These are phyloP conservation scores for Cystobasidium onofrii DNA, from an alignment of 768 basidiomycete species.

Conservation along the genomic window DNA sequence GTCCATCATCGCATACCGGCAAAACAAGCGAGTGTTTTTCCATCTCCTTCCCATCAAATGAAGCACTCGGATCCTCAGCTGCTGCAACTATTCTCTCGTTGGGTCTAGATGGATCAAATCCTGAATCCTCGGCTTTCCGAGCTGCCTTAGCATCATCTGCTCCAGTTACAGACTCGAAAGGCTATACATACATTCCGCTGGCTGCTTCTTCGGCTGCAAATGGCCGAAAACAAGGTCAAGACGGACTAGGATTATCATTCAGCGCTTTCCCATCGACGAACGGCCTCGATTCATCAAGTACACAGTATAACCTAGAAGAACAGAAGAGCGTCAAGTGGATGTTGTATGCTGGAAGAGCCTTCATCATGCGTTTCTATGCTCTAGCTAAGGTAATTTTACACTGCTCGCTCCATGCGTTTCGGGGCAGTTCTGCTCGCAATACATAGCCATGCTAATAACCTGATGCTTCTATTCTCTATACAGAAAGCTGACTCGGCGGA, in stretches of 20 bases:
- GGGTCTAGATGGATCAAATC: constrained; percentile 46
- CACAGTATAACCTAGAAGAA: constrained; percentile 56
- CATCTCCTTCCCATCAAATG: constrained; percentile 50
- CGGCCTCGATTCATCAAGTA: constrained; percentile 42
- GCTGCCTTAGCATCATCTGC: not conserved
- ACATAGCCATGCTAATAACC: not conserved
- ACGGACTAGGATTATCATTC: constrained; percentile 30
- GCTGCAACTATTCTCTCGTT: constrained; percentile 32
- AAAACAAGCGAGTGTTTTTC: constrained; percentile 49
- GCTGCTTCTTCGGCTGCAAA: not conserved
- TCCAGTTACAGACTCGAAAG: constrained; percentile 10
- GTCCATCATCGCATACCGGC: constrained; percentile 48
- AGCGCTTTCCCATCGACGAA: constrained; percentile 24
- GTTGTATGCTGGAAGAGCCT: constrained; percentile 68
- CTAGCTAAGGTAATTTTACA: constrained; percentile 65
- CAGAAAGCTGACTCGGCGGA: constrained; percentile 91
- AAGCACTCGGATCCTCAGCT: constrained; percentile 48
- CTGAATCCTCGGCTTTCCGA: constrained; percentile 36
- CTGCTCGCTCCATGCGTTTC: no score
- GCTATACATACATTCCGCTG: constrained; percentile 21
- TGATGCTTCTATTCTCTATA: not conserved
- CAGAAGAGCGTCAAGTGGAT: constrained; percentile 81
- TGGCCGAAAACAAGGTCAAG: not conserved
- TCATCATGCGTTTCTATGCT: constrained; percentile 74
- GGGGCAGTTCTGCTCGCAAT: no score